Base-by-base conservation (phyloP, 495 filamentous ascomycete species). In the Hypoxylon rickii region DNA sequence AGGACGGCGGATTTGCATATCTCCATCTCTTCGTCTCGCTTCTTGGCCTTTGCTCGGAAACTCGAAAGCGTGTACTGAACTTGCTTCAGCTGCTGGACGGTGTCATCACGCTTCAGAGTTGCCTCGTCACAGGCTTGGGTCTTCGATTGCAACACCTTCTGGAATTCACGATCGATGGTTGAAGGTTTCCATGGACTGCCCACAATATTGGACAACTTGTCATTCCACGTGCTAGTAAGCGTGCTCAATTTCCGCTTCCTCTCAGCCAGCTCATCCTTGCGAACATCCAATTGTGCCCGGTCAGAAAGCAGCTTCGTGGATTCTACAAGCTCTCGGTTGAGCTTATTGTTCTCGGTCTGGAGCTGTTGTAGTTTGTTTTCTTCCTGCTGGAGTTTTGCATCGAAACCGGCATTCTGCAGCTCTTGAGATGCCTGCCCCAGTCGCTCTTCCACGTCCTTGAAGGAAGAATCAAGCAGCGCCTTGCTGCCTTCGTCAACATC, bases 401-500 rank as follows among this genome's bases (percentile, higher is more conserved):
- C 93, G 74, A 86, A 89, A 7, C 83, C 79, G 2, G 82, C 81
- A 18, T 61, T 68, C 44, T 82, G 78, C 21, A 82, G 79, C 7
- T 87, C 79, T 3, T 79, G 74, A 59, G 84, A 89, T 2, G 83
- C 78, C 51, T 80, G 77, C 42, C 76, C 73, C 5, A 96, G 78
- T 37, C 72, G 79, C 3, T 78, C 73, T 55, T 85, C 82, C 3
- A 87, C 76, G 20, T 96, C 90, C 44, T 85, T 81, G 31, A 87
- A 76, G 33, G 86, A 86, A 3, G 86, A 81, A 50, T 92, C 86
- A 10, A 96, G 77, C 3, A 86, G 76, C 22, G 87, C 86, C 64
- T 89, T 87, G 19, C 83, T 79, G 10, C 90, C 92, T 73, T 96
- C 92, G 59, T 96, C 93, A 34, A 91, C 78, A 11, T 87, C 81